Evolutionary conservation across 345 rosid genomes (phyloP).

Genomic region (Physaria fendleri): DNA sequence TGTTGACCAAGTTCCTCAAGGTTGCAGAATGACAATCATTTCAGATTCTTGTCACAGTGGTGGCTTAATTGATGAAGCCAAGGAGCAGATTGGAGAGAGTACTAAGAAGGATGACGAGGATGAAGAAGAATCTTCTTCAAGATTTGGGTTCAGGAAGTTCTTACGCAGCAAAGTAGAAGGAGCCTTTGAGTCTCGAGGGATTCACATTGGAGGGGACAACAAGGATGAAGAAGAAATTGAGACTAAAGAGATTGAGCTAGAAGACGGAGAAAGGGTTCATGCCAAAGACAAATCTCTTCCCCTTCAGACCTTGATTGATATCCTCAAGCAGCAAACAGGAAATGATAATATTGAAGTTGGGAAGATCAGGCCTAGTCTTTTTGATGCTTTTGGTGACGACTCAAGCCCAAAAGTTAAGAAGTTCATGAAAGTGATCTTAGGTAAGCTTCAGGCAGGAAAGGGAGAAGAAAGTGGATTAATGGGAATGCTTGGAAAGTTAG

Average conservation of each 20-base stretch:
- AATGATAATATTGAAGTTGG: constrained; percentile 92
- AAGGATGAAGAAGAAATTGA: constrained; percentile 31
- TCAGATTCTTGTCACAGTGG: constrained; percentile 97
- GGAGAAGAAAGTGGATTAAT: constrained; percentile 58
- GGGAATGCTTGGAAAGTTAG: constrained; percentile 82
- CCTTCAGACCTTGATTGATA: constrained; percentile 66
- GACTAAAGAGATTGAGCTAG: constrained; percentile 36
- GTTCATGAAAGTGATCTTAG: constrained; percentile 73
- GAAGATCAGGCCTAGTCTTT: constrained; percentile 84
- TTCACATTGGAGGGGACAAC: constrained; percentile 45
- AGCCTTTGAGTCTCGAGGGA: constrained; percentile 67
- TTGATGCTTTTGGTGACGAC: constrained; percentile 82
- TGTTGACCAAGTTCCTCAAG: constrained; percentile 65
- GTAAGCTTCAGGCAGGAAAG: constrained; percentile 46
- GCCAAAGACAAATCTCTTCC: constrained; percentile 71
- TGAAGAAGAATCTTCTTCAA: constrained; percentile 28
- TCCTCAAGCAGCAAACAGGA: constrained; percentile 89
- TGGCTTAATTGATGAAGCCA: constrained; percentile 81
- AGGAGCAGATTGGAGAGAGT: constrained; percentile 96
- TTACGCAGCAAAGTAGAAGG: constrained; percentile 44
- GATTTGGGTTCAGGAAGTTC: constrained; percentile 52
- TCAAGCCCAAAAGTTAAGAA: constrained; percentile 97
- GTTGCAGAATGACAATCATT: constrained; percentile 67
- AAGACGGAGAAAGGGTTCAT: constrained; percentile 41
- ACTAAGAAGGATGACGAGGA: constrained; percentile 34